Percentiles rank a stretch among this genome's conserved stretches.
These are phyloP conservation scores for Podaxis sp. DNA, from an alignment of 768 basidiomycete genomes.

Conservation along the genomic window DNA sequence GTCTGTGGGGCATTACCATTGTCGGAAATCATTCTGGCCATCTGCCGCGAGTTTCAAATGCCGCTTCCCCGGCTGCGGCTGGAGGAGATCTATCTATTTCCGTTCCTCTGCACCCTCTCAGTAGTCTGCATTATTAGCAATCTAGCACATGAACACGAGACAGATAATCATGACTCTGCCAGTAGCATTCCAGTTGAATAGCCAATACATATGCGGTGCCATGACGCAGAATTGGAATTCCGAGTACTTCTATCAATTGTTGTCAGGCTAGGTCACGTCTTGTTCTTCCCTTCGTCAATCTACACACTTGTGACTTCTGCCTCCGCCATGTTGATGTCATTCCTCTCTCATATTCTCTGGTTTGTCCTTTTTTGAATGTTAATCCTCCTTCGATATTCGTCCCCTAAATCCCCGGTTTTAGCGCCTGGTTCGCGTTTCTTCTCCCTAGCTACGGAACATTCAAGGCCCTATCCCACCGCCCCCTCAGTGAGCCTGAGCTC, in stretches of 20 bases:
- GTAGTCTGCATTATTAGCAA: background rate
- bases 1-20: conserved; percentile 9
- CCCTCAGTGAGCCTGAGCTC: conserved; percentile 46
- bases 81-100: conserved; percentile 6
- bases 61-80: background rate
- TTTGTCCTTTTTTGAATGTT: conserved; percentile 16
- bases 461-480: conserved; percentile 57
- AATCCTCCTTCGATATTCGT: background rate
- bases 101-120: background rate
- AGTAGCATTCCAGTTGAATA: too few species aligned
- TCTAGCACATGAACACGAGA: background rate
- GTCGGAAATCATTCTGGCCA: background rate
- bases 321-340: conserved; percentile 41
- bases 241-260: background rate
- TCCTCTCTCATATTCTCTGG: conserved; percentile 48
- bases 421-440: conserved; percentile 70
- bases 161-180: background rate
- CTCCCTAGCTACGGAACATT: conserved; percentile 62
- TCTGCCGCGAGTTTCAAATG: background rate
- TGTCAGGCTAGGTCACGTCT: background rate
- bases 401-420: conserved; percentile 19
- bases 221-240: background rate
- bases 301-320: background rate
- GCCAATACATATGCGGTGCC: background rate
- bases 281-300: background rate